Evolutionary conservation across 192 early-diverging fungal genomes (phyloP).

Genomic region (Podila horticola): DNA sequence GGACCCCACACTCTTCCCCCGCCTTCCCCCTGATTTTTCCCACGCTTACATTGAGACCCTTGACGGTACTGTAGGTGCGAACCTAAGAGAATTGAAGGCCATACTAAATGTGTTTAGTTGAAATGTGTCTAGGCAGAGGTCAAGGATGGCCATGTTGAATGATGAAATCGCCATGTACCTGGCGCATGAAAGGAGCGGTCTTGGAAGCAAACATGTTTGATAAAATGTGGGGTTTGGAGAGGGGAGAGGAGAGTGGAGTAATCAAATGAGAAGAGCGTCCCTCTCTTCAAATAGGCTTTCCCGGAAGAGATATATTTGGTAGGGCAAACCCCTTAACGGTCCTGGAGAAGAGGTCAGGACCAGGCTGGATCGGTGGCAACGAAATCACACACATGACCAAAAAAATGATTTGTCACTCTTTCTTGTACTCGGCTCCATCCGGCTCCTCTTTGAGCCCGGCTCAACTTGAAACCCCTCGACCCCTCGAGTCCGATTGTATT

Average conservation of each 20-base stretch:
- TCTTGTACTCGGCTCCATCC: no score
- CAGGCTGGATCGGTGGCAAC: no score
- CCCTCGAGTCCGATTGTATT: no score
- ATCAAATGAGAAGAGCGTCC: neutral
- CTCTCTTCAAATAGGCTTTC: neutral
- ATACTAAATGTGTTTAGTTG: neutral
- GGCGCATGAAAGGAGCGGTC: slow-evolving; percentile 39
- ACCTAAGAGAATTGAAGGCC: slow-evolving; percentile 17
- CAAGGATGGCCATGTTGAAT: neutral
- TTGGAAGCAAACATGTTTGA: slow-evolving; percentile 45
- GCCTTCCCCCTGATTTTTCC: slow-evolving; percentile 30
- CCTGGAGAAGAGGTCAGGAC: no score
- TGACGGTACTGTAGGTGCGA: slow-evolving; percentile 45
- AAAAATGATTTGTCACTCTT: no score
- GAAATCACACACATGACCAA: no score
- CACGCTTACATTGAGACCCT: slow-evolving; percentile 50
- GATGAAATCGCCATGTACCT: slow-evolving; percentile 8
- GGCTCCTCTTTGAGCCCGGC: no score
- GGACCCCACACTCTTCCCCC: neutral
- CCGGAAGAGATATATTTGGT: neutral
- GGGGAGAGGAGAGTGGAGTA: slow-evolving; percentile 11
- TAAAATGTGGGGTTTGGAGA: neutral
- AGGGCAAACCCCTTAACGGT: neutral
- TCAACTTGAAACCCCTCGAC: no score
- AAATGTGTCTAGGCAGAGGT: neutral